Base-by-base conservation (phyloP, 305 asterid genomes). In the Fraxinus floribunda region DNA sequence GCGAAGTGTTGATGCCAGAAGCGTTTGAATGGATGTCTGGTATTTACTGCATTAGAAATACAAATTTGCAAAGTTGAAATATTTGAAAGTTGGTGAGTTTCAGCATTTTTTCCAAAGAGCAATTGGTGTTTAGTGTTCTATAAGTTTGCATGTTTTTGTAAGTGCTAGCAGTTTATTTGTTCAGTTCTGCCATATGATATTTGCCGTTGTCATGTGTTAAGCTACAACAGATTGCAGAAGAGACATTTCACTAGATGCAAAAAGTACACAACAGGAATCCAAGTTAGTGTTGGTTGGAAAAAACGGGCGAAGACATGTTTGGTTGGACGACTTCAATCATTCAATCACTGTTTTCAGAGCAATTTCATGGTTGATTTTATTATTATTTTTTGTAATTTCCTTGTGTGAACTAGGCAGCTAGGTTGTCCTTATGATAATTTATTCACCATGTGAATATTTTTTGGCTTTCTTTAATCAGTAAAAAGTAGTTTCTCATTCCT, bases 41-140 rank as follows among this genome's bases (percentile, higher is more conserved):
- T 39, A 57, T 68, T 52, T 76, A 73, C 78, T 44, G 70, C 79
- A 79, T 76, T 71, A 52, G 81, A 52, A 77, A 34, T 46, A 71
- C 78, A 24, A 26, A 24, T 6, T 44, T 26, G 79, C 30, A 74
- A n/a, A 11, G 5, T 36, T 38, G 78, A 20, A n/a, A 30, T n/a
- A 38, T 79, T 13, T 64, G 64, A 46, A 39, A 79, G 66, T 64
- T 35, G 26, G n/a, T 60, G 57, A 39, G 64, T 39, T 24, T 74
- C 55, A 29, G 5, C 84, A 8, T 24, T 64, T 4, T 11, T 74
- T n/a, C 52, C 2, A 15, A 22, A 57, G 16, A 38, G 64, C 70
- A 6, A 7, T 18, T 68, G 38, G 36, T 80, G 78, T 0, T 22
- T 26, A 66, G 30, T 39, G 41, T 38, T 24, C 39, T 5, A 5